These are phyloP conservation scores for Penicillium digitatum DNA, from an alignment of 2,329 filamentous ascomycete species.

Conservation along the genomic window DNA sequence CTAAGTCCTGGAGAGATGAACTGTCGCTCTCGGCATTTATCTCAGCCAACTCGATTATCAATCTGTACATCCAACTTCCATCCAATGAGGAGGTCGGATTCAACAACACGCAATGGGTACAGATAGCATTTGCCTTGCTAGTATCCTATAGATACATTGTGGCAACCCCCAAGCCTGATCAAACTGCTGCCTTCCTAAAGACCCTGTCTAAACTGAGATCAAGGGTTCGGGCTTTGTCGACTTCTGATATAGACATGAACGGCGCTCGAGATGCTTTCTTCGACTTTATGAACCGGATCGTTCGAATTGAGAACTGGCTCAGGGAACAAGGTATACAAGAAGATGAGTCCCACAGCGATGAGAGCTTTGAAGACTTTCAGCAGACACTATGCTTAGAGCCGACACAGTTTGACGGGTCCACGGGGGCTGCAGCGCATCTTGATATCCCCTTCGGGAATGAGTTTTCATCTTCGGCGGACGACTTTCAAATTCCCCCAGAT, in stretches of 20 bases:
- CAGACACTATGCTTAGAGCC: neutral
- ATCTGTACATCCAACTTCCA: neutral
- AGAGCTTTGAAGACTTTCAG: neutral
- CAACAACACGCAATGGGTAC: neutral
- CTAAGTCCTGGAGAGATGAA: neutral
- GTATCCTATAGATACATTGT: neutral
- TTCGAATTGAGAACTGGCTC: neutral
- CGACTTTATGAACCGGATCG: neutral
- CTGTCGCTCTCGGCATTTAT: neutral
- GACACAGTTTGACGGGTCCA: neutral
- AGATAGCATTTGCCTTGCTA: neutral
- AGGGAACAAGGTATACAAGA: neutral
- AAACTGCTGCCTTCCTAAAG: neutral
- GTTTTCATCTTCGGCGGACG: neutral
- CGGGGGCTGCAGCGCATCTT: neutral
- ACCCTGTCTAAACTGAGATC: neutral
- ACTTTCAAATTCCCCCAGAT: neutral
- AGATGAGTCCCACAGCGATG: neutral
- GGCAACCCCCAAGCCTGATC: neutral
- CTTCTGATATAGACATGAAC: neutral
- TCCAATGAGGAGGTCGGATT: neutral
- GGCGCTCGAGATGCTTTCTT: neutral
- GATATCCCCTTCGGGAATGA: neutral
- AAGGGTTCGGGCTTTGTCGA: neutral
- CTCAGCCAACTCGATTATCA: neutral